Base-by-base conservation (phyloP, 805 yeast species). In the Suhomyces vadensis region DNA sequence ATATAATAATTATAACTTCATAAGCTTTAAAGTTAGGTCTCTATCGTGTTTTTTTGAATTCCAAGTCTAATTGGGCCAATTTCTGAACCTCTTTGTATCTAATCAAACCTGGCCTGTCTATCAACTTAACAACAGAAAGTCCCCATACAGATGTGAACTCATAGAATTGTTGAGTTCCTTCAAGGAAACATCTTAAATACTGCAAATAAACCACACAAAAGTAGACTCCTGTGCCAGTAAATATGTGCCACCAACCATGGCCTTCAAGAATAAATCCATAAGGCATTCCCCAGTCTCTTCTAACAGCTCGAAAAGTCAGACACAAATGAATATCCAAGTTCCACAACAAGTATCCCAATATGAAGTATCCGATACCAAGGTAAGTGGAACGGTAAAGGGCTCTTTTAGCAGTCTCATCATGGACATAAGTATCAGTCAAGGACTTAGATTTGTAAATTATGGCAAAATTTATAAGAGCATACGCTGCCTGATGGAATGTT, bases 201-300 rank as follows among this genome's bases (percentile, higher is more conserved):
- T 89, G 91, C 57, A 86, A 76, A 59, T 85, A 89, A 3, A 86
- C 81, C 51, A 91, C 76, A 66, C 88, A 91, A 60, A 75, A 85
- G 64, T 92, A 92, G 8, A 92, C 94, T 1, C 97, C 96, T 16
- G 82, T 69, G 0, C 96, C 95, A 0, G 94, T 87, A 51, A 87
- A 74, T 8, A 87, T 68, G 60, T 92, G 98, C 98, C 98, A 92
- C 97, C 97, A 92, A 19, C 95, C 96, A 58, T 92, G 98, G 22
- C 95, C 85, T 64, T 92, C 98, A 26, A 92, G 71, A 3, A 92
- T 52, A 48, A 89, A 77, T 1, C 98, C 98, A 42, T 84, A 77
- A 2, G 97, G 97, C 68, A 85, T 76, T 3, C 97, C 95, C 61
- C 72, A 64, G 3, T 67, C 53, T 47, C 94, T 77, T 62, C 97